These are phyloP conservation scores for Dioszegia crocea DNA, from an alignment of 768 basidiomycete species.

Conservation along the genomic window DNA sequence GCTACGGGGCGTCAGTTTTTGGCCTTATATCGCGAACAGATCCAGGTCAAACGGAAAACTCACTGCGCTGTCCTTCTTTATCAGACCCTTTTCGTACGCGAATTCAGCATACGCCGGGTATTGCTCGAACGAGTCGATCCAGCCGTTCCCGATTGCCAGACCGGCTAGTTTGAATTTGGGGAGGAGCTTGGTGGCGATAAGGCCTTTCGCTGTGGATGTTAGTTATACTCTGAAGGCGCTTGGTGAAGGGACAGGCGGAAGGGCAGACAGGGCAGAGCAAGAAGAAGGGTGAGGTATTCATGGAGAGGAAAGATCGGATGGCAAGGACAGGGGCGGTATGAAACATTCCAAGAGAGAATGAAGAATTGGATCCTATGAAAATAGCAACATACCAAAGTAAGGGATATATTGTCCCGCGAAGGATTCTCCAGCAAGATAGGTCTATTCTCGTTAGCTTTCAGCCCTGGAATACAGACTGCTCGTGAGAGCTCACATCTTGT, in stretches of 20 bases:
- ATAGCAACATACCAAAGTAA: conserved; percentile 65
- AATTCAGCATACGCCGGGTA: conserved; percentile 88
- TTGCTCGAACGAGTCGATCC: conserved; percentile 86
- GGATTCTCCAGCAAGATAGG: conserved; percentile 92
- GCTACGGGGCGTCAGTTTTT: conserved; percentile 50
- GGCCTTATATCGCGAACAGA: not conserved
- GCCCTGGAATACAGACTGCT: not conserved
- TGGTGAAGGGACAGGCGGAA: no score
- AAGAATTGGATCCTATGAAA: no score
- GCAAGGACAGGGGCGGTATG: no score
- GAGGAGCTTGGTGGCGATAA: conserved; percentile 58
- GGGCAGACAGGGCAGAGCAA: no score
- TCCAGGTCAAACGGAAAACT: conserved; percentile 22
- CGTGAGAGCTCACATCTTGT: not conserved
- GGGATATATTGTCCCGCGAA: conserved; percentile 98
- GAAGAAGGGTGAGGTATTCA: no score
- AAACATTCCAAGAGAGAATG: no score
- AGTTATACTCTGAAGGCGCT: not conserved
- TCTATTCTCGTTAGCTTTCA: conserved; percentile 55
- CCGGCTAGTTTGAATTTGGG: conserved; percentile 67
- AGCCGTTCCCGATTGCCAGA: conserved; percentile 91
- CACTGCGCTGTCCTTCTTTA: conserved; percentile 70
- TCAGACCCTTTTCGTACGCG: conserved; percentile 68
- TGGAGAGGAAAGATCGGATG: no score
- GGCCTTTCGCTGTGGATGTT: conserved; percentile 1